Evolutionary conservation across 2,329 filamentous ascomycete genomes (phyloP).

Genomic region (Ophiognomonia clavigignenti-juglandacearum): DNA sequence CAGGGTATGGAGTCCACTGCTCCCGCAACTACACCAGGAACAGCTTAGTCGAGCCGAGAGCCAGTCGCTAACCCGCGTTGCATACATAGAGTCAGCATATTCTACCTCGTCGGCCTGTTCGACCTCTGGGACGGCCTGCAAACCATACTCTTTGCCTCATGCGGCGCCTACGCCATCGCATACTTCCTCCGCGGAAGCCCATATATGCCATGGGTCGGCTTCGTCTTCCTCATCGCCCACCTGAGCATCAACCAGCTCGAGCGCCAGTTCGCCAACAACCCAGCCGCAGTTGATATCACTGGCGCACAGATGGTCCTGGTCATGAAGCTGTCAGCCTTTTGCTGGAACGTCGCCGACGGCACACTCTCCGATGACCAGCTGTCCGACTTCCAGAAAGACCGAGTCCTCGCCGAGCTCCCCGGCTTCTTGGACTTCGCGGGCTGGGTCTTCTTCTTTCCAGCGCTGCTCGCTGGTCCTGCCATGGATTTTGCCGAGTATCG

Average conservation of each 20-base stretch:
- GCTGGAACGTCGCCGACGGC: constrained; percentile 97
- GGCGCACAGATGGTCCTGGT: constrained; percentile 96
- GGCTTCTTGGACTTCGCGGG: constrained; percentile 74
- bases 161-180: constrained; percentile 77
- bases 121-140: constrained; percentile 82
- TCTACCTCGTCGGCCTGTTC: constrained; percentile 91
- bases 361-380: constrained; percentile 72
- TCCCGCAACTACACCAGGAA: not conserved
- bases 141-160: constrained; percentile 75
- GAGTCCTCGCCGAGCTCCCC: constrained; percentile 71
- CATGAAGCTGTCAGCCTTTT: constrained; percentile 96
- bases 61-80: not conserved
- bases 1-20: constrained; percentile 48
- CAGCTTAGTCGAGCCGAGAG: not conserved
- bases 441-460: constrained; percentile 94
- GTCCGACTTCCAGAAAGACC: constrained; percentile 81
- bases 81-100: constrained; percentile 63
- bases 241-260: constrained; percentile 87
- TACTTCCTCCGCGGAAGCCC: constrained; percentile 72
- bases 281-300: constrained; percentile 76
- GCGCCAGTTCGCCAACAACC: constrained; percentile 66
- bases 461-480: constrained; percentile 81
- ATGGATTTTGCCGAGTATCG: constrained; percentile 95
- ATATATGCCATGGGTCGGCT: constrained; percentile 97
- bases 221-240: constrained; percentile 91